Conservation (phyloP, 495 filamentous ascomycete genomes). For the Sabuloglossum arenarium region DNA sequence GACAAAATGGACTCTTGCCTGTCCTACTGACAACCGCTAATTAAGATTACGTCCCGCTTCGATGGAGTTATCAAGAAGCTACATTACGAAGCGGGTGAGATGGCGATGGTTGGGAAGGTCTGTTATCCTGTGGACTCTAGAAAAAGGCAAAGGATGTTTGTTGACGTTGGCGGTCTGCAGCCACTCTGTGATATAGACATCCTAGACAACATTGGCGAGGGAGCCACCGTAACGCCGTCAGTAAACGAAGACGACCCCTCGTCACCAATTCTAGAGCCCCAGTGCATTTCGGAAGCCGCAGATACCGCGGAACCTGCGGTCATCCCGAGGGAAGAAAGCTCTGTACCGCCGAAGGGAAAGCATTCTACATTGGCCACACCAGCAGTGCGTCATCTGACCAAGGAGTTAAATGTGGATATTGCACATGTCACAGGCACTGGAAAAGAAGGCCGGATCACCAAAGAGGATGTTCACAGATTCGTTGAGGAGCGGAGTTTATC, state of each 20-base stretch:
- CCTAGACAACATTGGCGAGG: slow-evolving; percentile 26
- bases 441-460: slow-evolving; percentile 76
- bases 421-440: slow-evolving; percentile 62
- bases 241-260: not conserved
- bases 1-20: not conserved
- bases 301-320: not conserved
- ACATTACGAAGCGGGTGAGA: slow-evolving; percentile 87
- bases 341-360: slow-evolving; percentile 9
- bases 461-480: slow-evolving; percentile 81
- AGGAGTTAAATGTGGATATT: slow-evolving; percentile 57
- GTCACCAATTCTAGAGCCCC: not conserved
- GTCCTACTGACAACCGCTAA: not conserved
- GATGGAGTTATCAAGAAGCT: slow-evolving; percentile 92
- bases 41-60: slow-evolving; percentile 77
- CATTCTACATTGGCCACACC: slow-evolving; percentile 64
- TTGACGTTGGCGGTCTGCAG: slow-evolving; percentile 14
- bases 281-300: not conserved
- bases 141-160: not conserved
- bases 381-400: slow-evolving; percentile 73
- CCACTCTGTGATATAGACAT: slow-evolving; percentile 65
- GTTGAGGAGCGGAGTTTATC: slow-evolving; percentile 19
- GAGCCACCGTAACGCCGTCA: slow-evolving; percentile 10
- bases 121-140: not conserved
- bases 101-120: slow-evolving; percentile 68
- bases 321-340: not conserved